Evolutionary conservation across 257 asterid species (phyloP), one percentile per base, ranked within the genome.

Genomic region (Salvia hispanica): DNA sequence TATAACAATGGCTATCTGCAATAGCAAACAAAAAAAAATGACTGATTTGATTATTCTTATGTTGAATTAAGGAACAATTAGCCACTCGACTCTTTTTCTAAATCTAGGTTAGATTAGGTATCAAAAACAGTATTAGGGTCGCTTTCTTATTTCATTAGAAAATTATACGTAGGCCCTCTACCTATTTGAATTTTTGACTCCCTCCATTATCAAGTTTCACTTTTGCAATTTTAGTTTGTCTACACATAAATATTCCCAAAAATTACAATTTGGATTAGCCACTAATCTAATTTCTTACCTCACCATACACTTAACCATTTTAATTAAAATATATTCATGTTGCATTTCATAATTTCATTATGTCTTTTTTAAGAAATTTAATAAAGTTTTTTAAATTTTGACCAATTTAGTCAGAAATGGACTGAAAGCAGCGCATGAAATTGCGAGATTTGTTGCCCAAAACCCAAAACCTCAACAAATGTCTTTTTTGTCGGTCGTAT

Each of bases 371-470:
- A 25, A 25, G 31, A 25, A 25, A 25, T 25, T 25, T 25, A 25
- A 25, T 25, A 25, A 25, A 25, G 31, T 25, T 25, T 25, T 25
- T 25, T 25, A 25, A 25, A 34, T 18, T 33, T 43, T 36, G 34
- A 37, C 31, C 57, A 47, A 21, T 55, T 31, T 58, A 55, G 72
- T 72, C 70, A 72, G 54, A 72, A 63, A 1, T 36, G 15, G 21
- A 52, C 15, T 36, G 46, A 66, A 66, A 44, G 50, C 34, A 47
- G 71, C 78, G 78, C 62, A 77, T 2, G 55, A 63, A 63, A 68
- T 73, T 77, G 81, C 81, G 81, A 52, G 76, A 77, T 73, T 77
- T 77, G 74, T 69, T 70, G 7, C 10, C 44, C 51, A 34, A 12
- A 7, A 18, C 13, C 47, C 7, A 16, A 34, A n/a, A 44, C 65